Evolutionary conservation across 2,329 filamentous ascomycete genomes (phyloP), one percentile per base, ranked within the genome.

Genomic region (Podosphaera fusca): DNA sequence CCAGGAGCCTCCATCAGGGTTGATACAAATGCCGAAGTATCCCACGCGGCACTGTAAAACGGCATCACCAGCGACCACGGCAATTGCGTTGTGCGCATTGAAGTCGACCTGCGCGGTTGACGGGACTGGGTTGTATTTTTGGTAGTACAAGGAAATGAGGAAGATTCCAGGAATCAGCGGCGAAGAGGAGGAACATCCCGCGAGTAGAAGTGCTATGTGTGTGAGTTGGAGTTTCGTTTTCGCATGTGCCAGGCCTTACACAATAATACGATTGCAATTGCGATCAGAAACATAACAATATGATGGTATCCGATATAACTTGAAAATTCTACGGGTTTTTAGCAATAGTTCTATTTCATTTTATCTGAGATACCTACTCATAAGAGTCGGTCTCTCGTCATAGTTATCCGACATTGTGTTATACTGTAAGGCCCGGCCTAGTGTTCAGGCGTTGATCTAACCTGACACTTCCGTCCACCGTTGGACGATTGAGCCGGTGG

Each of bases 11-110:
- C 85, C 85, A 68, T 95, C 87, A 1, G 87, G 82, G 71, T 88
- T 92, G 69, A 96, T 81, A 72, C 92, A 98, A 69, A 98, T 94
- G 64, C 92, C 92, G 66, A 98, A 98, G 74, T 94, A 98, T 62
- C 92, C 92, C 35, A 98, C 92, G 58, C 92, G 83, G 33, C 92
- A 88, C 69, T 94, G 87, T 54, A 98, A 75, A 59, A 80, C 78
- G 10, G 92, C 89, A 63, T 79, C 75, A 56, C 87, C 87, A 58
- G 94, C 90, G 60, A 98, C 94, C 71, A 92, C 94, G 60, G 82
- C 78, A 64, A 96, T 92, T 58, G 88, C 87, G 14, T 81, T 80
- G 61, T 87, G 84, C 59, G 92, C 84, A 58, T 84, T 86, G 60
- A 94, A 94, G 69, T 95, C 82, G 63, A 95, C 88, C 72, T 96